A percentile compares a stretch with the other conserved stretches of the same genome.
phyloP scores from a whole-genome alignment of 2,329 filamentous ascomycete genomes.

The Sporothrix mexicana region DNA sequence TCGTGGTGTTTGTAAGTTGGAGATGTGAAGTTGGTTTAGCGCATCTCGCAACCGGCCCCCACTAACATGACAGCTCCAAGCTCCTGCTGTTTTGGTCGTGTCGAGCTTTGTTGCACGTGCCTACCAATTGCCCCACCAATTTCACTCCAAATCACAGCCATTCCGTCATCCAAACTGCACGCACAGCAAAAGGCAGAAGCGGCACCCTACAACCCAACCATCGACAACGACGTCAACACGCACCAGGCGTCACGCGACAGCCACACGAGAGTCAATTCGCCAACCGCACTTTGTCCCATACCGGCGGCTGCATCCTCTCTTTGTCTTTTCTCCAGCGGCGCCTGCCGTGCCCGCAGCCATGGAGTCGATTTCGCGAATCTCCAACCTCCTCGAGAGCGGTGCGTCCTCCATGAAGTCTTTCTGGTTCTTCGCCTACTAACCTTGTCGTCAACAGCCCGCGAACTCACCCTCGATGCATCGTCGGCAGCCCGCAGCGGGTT shows the following conservation, averaged over 20 bases:
- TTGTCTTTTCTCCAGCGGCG: neutral
- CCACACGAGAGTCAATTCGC: neutral
- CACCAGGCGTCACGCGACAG: neutral
- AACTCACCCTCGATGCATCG: slow-evolving; percentile 96
- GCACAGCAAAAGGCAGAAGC: neutral
- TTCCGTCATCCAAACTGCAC: slow-evolving; percentile 20
- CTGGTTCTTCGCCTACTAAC: slow-evolving; percentile 3
- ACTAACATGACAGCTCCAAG: slow-evolving; percentile 19
- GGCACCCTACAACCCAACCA: neutral
- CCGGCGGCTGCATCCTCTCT: neutral
- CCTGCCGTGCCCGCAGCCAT: slow-evolving; percentile 55
- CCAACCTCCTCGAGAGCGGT: slow-evolving; percentile 94
- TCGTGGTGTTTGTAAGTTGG: neutral
- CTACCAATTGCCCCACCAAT: slow-evolving; percentile 22
- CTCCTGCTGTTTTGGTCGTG: neutral
- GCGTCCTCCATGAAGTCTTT: slow-evolving; percentile 44
- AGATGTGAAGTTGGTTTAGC: neutral
- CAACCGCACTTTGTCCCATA: neutral
- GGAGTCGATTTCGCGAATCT: slow-evolving; percentile 96
- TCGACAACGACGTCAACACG: slow-evolving; percentile 2
- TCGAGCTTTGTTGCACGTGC: slow-evolving; percentile 22
- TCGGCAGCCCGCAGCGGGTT: slow-evolving; percentile 78
- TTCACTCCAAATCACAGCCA: slow-evolving; percentile 6
- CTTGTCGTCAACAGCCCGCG: slow-evolving; percentile 68
- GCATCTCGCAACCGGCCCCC: neutral